These are phyloP conservation scores for Silene uniflora DNA, from an alignment of 148 eudicot genomes.

Conservation along the genomic window DNA sequence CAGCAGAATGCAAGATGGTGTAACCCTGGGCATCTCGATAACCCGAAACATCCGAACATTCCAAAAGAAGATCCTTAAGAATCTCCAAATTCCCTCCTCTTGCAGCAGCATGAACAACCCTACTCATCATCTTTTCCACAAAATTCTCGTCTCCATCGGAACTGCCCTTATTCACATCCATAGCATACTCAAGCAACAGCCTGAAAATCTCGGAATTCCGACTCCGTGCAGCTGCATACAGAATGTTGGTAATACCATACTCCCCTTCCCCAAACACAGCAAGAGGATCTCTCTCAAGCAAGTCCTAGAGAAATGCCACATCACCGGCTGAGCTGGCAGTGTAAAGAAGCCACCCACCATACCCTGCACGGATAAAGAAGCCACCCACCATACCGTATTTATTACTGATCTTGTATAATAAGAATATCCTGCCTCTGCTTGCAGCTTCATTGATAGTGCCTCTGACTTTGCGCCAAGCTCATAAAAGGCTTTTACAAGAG, in stretches of 20 bases:
- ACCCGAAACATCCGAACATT: conserved; percentile 48
- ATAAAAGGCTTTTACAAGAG: conserved; percentile 84
- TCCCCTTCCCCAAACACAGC: conserved; percentile 76
- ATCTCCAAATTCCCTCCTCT: conserved; percentile 72
- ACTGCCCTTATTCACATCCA: conserved; percentile 21
- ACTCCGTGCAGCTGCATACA: conserved; percentile 77
- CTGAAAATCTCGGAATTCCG: conserved; percentile 53
- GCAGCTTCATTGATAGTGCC: conserved; percentile 49
- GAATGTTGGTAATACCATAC: conserved; percentile 67
- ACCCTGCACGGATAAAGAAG: conserved; percentile 70
- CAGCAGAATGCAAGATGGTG: conserved; percentile 74
- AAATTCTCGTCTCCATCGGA: conserved; percentile 29
- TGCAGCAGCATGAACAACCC: conserved; percentile 72
- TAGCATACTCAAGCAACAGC: conserved; percentile 45
- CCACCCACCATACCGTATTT: too few relatives aligned
- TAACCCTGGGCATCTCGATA: conserved; percentile 70
- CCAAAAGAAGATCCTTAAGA: conserved; percentile 52
- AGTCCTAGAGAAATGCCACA: conserved; percentile 47
- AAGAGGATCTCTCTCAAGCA: conserved; percentile 51
- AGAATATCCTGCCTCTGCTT: conserved; percentile 47
- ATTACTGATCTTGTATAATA: neutral
- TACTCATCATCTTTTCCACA: conserved; percentile 51
- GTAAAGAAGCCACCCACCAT: conserved; percentile 88
- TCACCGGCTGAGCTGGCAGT: conserved; percentile 84
- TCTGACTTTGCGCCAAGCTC: conserved; percentile 85